These are phyloP conservation scores for Eutypella sp. DNA, from an alignment of 2,329 filamentous ascomycete genomes.

Conservation along the genomic window DNA sequence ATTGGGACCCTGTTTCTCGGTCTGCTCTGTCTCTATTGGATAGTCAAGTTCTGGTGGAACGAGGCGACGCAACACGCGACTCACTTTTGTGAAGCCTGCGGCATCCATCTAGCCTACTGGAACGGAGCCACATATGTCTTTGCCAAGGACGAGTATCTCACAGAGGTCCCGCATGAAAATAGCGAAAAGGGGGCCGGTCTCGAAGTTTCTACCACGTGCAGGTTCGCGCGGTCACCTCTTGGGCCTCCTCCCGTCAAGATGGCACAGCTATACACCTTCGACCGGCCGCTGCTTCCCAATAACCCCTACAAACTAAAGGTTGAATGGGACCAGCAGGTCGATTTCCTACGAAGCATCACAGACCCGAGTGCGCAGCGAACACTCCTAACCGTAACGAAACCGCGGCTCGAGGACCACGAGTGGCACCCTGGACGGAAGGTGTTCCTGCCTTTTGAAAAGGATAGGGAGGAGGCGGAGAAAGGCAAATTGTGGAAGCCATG, in stretches of 20 bases:
- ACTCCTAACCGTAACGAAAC: background rate
- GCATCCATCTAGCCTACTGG: background rate
- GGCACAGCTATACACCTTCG: background rate
- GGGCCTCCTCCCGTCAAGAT: background rate
- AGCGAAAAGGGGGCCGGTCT: background rate
- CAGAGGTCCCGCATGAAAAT: background rate
- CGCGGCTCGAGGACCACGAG: background rate
- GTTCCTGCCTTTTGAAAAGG: background rate
- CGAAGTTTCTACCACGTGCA: background rate
- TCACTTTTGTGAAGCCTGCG: background rate
- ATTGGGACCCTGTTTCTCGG: too few species aligned
- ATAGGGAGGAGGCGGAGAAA: background rate
- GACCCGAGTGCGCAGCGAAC: background rate
- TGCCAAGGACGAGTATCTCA: background rate
- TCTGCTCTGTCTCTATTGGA: background rate
- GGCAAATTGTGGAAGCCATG: background rate
- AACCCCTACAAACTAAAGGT: background rate
- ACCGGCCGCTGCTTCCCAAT: background rate
- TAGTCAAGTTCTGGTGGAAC: background rate
- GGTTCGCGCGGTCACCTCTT: background rate
- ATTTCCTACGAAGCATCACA: background rate
- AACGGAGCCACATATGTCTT: background rate
- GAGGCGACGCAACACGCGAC: background rate
- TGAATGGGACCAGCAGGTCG: background rate
- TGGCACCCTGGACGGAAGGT: background rate